Evolutionary conservation across 2,329 filamentous ascomycete genomes (phyloP).

Genomic region (Fusarium penzigii): DNA sequence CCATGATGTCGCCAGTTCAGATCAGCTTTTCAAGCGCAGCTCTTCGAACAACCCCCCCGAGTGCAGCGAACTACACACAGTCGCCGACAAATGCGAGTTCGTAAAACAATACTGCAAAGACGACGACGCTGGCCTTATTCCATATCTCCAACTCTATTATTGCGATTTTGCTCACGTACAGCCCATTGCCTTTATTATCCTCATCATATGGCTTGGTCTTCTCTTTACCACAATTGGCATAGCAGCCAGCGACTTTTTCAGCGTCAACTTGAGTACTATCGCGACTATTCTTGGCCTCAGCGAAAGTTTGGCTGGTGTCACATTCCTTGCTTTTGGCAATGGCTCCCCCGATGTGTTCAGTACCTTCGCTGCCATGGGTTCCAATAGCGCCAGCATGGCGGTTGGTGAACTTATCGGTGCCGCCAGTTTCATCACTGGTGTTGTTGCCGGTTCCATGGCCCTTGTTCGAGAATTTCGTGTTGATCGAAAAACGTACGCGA

Average conservation of each 20-base stretch:
- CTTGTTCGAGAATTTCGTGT: constrained; percentile 94
- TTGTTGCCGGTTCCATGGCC: constrained; percentile 96
- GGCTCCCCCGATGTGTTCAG: constrained; percentile 98
- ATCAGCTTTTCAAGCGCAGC: constrained; percentile 28
- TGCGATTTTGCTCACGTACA: constrained; percentile 70
- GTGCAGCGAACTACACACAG: constrained; percentile 79
- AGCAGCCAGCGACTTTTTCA: constrained; percentile 97
- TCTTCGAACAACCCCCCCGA: constrained; percentile 42
- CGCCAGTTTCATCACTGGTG: constrained; percentile 92
- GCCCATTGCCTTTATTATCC: constrained; percentile 74
- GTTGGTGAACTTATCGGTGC: constrained; percentile 94
- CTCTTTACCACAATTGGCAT: constrained; percentile 98
- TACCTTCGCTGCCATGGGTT: constrained; percentile 96
- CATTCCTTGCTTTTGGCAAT: constrained; percentile 95
- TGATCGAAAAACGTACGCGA: constrained; percentile 82
- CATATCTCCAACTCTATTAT: constrained; percentile 90
- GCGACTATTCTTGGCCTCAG: constrained; percentile 87
- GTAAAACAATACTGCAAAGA: constrained; percentile 79
- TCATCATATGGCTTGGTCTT: constrained; percentile 81
- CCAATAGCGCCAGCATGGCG: constrained; percentile 94
- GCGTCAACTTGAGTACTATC: constrained; percentile 93
- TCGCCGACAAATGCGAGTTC: constrained; percentile 82
- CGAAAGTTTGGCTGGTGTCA: constrained; percentile 94
- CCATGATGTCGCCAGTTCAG: constrained; percentile 6
- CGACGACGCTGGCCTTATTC: constrained; percentile 85